Base-by-base conservation (phyloP, 1,284 basidiomycete species). In the Leccinum solheimii region DNA sequence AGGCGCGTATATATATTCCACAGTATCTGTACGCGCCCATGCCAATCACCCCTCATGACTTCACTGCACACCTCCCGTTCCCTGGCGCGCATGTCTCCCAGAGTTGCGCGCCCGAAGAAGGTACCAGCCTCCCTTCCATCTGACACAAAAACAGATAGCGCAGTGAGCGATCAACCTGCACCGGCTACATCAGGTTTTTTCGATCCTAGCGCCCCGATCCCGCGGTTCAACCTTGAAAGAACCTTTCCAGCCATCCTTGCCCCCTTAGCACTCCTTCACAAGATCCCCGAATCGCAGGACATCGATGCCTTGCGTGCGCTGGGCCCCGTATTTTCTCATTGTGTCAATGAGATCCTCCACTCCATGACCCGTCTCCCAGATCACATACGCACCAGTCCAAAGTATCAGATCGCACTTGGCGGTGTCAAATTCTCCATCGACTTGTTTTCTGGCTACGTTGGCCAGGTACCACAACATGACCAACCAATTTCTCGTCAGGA, bases 241-340 rank as follows among this genome's bases (percentile, higher is more conserved):
- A 61, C 73, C n/a, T 77, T 76, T 52, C 74, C 74, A 2, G 69
- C 73, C 2, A 74, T 77, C 60, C 50, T 74, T 56, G 55, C 55
- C 11, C 69, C 72, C 3, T 56, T 73, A 23, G 63, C 56, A 2
- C 64, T 75, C 56, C 70, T 74, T 32, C 66, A 53, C 51, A 60
- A 32, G 30, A 53, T 72, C 9, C 60, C 68, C 1, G 58, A 69
- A 32, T 63, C 72, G 5, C 66, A 62, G 9, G 74, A 74, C 53
- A 52, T 73, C 32, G 58, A 67, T 55, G 72, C 72, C 7, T 55
- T 74, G 34, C 74, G 69, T 27, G 72, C 73, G 14, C 62, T 74
- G 43, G 61, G 67, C 9, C 66, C 61, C 21, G 56, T 73, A 11
- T 69, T 74, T 49, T 57, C 51, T 11, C 64, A 66, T 1, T 71